Evolutionary conservation across 306 rosid species (phyloP).

Genomic region (Vicia sativa): DNA sequence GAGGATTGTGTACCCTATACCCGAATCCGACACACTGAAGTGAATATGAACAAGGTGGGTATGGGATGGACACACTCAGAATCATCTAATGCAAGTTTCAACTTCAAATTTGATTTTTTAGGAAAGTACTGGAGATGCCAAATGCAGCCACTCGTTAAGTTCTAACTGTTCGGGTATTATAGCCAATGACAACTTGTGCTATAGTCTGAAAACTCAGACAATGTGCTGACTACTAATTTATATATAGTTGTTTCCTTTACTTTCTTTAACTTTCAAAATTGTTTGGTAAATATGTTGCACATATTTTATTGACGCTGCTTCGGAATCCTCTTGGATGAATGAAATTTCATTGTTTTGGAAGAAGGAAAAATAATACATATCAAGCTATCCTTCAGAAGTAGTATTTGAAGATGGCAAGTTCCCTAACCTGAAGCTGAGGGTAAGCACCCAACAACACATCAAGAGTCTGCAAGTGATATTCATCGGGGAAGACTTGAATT

Average conservation of each 20-base stretch:
- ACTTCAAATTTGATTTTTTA: constrained; percentile 11
- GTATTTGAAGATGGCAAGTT: constrained; percentile 28
- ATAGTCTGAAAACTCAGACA: constrained; percentile 14
- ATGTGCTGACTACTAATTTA: constrained; percentile 3
- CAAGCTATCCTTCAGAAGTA: constrained; percentile 29
- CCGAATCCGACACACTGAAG: too few relatives aligned
- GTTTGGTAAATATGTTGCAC: constrained; percentile 25
- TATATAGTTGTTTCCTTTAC: constrained; percentile 14
- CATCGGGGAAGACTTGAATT: constrained; percentile 97
- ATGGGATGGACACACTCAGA: not conserved
- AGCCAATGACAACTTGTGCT: constrained; percentile 10
- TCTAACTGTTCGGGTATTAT: constrained; percentile 22
- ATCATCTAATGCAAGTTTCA: constrained; percentile 13
- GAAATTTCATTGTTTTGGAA: constrained; percentile 19
- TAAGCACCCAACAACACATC: constrained; percentile 90
- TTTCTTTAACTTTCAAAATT: constrained; percentile 11
- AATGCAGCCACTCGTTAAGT: constrained; percentile 28
- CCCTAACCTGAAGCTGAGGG: constrained; percentile 91
- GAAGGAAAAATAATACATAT: constrained; percentile 2
- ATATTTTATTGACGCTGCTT: constrained; percentile 11
- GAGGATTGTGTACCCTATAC: too few relatives aligned
- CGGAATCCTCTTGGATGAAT: constrained; percentile 22
- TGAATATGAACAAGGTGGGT: too few relatives aligned
- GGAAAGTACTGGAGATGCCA: constrained; percentile 26
- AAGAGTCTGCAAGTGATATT: constrained; percentile 96